Conservation (phyloP, 768 basidiomycete genomes). For the Mycena filopes region DNA sequence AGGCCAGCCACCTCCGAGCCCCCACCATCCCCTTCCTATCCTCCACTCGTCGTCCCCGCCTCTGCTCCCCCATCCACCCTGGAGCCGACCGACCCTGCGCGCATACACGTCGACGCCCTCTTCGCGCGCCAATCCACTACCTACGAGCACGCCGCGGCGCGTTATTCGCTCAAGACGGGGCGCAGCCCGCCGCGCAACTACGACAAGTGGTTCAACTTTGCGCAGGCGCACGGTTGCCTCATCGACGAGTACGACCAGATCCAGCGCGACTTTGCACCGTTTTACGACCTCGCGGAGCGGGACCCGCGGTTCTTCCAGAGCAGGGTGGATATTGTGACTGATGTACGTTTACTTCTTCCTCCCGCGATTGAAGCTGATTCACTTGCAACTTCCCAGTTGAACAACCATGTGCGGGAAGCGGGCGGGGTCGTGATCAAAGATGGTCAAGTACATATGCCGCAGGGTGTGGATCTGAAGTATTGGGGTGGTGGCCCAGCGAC, state of each 20-base stretch:
- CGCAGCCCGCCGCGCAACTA: slow-evolving; percentile 19
- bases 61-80: no score
- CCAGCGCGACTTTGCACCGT: slow-evolving; percentile 17
- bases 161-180: slow-evolving; percentile 16
- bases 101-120: slow-evolving; percentile 2
- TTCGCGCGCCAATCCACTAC: slow-evolving; percentile 23
- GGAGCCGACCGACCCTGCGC: no score
- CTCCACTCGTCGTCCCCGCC: no score
- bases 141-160: slow-evolving; percentile 11
- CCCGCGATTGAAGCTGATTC: slow-evolving; percentile 1
- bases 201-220: slow-evolving; percentile 27
- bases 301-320: slow-evolving; percentile 14
- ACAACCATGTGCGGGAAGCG: no score
- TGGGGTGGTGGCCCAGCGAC: background rate
- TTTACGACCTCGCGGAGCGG: slow-evolving; percentile 5
- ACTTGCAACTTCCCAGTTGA: background rate
- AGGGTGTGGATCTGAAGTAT: no score
- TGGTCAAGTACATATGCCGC: no score
- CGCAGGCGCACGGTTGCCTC: slow-evolving; percentile 14
- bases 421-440: no score
- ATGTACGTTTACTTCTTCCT: slow-evolving; percentile 7
- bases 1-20: no score
- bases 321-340: background rate
- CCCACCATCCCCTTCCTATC: no score
- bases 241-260: slow-evolving; percentile 31